Evolutionary conservation across 2,329 filamentous ascomycete species (phyloP), one percentile per base, ranked within the genome.

Genomic region (Aureobasidium pullulans): DNA sequence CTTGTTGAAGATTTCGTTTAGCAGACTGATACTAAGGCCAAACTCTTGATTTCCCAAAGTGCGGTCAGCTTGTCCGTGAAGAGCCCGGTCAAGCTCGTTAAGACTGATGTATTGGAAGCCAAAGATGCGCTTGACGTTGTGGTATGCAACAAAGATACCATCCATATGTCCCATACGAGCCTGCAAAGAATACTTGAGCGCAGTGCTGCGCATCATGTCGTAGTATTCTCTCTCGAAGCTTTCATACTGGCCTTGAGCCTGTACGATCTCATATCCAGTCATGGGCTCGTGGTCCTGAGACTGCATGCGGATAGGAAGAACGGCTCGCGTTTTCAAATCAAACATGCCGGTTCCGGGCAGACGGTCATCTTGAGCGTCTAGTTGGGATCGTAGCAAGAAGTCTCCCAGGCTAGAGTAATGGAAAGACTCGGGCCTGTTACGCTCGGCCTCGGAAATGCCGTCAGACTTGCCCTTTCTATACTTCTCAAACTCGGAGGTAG

Each of bases 111-210:
- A 99, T 73, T 99, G 94, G 72, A 99, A 99, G 6, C 94, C 94
- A 70, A 99, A 99, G 52, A 99, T 96, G 59, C 92, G 88, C 73
- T 92, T 82, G 2, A 91, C 89, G 71, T 99, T 99, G 77, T 99
- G 94, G 71, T 86, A 99, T 2, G 94, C 94, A 23, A 97, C 89
- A 69, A 97, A 99, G 52, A 97, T 96, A 57, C 94, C 94, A 70
- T 99, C 93, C 95, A 99, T 99, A 52, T 92, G 86, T 16, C 95
- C 94, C 84, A 99, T 95, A 46, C 94, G 89, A 31, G 93, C 95
- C 74, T 99, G 94, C 32, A 99, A 79, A 9, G 92, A 96, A 72
- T 99, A 99, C 70, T 99, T 99, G 59, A 99, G 78, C 75, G 99
- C 93, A 0, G 93, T 94, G 1, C 92, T 84, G 57, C 95, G 84